These are phyloP conservation scores for Alternaria sp. DNA, from an alignment of 2,329 filamentous ascomycete species.

Conservation along the genomic window DNA sequence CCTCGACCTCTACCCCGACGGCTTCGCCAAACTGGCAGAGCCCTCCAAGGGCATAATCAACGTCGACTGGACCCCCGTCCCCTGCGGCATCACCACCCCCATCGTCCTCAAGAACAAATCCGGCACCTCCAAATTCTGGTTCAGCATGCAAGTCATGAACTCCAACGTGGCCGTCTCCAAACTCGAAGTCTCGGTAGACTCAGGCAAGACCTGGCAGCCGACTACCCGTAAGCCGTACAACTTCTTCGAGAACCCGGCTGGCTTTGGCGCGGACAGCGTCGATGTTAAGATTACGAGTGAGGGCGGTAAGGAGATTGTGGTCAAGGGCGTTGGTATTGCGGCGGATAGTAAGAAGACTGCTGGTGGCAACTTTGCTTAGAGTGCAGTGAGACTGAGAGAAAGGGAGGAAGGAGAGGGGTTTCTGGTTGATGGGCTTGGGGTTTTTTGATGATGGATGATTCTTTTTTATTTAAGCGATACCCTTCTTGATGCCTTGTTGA, in stretches of 20 bases:
- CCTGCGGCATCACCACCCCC: slow-evolving; percentile 59
- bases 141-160: slow-evolving; percentile 70
- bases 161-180: slow-evolving; percentile 62
- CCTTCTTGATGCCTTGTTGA: background rate
- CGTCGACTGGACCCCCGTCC: slow-evolving; percentile 58
- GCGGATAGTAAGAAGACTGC: slow-evolving; percentile 34
- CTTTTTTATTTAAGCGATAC: background rate
- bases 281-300: slow-evolving; percentile 63
- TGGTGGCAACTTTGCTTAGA: slow-evolving; percentile 39
- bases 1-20: slow-evolving; percentile 62
- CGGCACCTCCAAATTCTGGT: slow-evolving; percentile 61
- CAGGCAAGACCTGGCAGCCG: slow-evolving; percentile 64
- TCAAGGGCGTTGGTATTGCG: slow-evolving; percentile 59
- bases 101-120: slow-evolving; percentile 62
- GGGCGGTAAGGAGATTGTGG: slow-evolving; percentile 58
- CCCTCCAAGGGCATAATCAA: slow-evolving; percentile 57
- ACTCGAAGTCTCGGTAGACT: slow-evolving; percentile 67
- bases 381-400: too few relatives aligned
- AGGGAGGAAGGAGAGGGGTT: too few relatives aligned
- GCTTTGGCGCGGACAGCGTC: slow-evolving; percentile 63
- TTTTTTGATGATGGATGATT: slow-evolving; percentile 1
- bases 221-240: slow-evolving; percentile 61
- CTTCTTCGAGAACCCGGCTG: slow-evolving; percentile 66
- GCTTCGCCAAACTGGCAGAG: slow-evolving; percentile 57
- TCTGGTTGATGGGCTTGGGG: background rate